Base-by-base conservation (phyloP, 2,329 filamentous ascomycete species). In the Diaporthe nobilis region DNA sequence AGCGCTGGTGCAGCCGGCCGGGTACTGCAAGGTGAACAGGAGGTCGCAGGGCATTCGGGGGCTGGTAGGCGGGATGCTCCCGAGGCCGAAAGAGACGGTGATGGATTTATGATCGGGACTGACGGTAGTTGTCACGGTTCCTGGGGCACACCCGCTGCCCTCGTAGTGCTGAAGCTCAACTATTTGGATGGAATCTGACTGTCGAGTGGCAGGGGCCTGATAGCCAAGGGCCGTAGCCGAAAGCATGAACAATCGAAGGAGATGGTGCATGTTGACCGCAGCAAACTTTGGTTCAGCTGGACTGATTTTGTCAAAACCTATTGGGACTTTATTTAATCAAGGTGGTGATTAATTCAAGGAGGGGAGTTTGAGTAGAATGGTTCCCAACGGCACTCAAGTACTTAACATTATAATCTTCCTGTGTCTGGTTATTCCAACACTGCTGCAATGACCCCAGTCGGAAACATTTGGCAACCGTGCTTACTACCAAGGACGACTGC, bases 191-290 rank as follows among this genome's bases (percentile, higher is more conserved):
- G 49, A 53, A 53, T 53, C 49, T 25, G n/a, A 53, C 13, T 53
- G 49, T 53, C 49, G 49, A n/a, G 49, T 53, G 49, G 49, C 9
- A 53, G 28, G 49, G 49, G 22, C 49, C 49, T 53, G 49, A 25
- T 53, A 53, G 49, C 49, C 49, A 53, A 53, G 49, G 49, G 49
- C 49, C 49, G 49, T 53, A 53, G 49, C 49, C 49, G 49, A 53
- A 53, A 53, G 49, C 12, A 53, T 28, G n/a, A 25, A 53, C n/a
- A 53, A 25, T 53, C 49, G 49, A 53, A 53, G n/a, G n/a, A 53
- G 49, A 25, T 28, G n/a, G 49, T 53, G 49, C 49, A 53, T 53
- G n/a, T 53, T 53, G 7, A 28, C 49, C 13, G 49, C 49, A 53
- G 49, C 49, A 53, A 53, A 53, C n/a, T 53, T 53, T 28, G 49